Base-by-base conservation (phyloP, 306 rosid species). In the Prosopis cineraria region DNA sequence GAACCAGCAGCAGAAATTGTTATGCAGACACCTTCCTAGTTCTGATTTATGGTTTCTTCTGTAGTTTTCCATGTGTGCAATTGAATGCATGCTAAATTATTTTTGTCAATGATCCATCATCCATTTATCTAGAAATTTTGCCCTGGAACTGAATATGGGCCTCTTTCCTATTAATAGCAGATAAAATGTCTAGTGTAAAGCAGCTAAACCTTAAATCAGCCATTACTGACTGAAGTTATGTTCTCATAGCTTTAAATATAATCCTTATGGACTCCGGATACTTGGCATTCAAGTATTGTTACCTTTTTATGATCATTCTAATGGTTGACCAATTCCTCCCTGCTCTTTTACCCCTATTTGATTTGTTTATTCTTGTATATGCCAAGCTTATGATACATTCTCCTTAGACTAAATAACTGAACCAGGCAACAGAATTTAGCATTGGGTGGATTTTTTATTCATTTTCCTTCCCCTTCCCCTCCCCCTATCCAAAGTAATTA, bases 381-480 rank as follows among this genome's bases (percentile, higher is more conserved):
- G 30, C 62, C 7, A 20, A 53, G 30, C 30, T 53, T 20, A 37
- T 37, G 7, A 53, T 53, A 20, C 10, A 22, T 13, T 20, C 30
- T 20, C 62, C 62, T 53, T 22, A 56, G 30, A 30, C 63, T 56
- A 33, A 24, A 56, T 56, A 56, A 24, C 29, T 25, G 16, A 14
- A 25, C 45, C 37, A 58, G 29, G n/a, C n/a, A n/a, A n/a, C n/a
- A n/a, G n/a, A n/a, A n/a, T n/a, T n/a, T n/a, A n/a, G n/a, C n/a
- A n/a, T n/a, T n/a, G n/a, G n/a, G n/a, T n/a, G n/a, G n/a, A n/a
- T n/a, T n/a, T n/a, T n/a, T n/a, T n/a, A n/a, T 43, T 27, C 27
- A 39, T 27, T n/a, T 74, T 39, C 40, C 58, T 74, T n/a, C 67
- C 27, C 45, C 59, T 74, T 52, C 37, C 43, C 25, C 30, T 59